Evolutionary conservation across 495 filamentous ascomycete species (phyloP), one percentile per base, ranked within the genome.

Genomic region (Margaritispora aquatica): DNA sequence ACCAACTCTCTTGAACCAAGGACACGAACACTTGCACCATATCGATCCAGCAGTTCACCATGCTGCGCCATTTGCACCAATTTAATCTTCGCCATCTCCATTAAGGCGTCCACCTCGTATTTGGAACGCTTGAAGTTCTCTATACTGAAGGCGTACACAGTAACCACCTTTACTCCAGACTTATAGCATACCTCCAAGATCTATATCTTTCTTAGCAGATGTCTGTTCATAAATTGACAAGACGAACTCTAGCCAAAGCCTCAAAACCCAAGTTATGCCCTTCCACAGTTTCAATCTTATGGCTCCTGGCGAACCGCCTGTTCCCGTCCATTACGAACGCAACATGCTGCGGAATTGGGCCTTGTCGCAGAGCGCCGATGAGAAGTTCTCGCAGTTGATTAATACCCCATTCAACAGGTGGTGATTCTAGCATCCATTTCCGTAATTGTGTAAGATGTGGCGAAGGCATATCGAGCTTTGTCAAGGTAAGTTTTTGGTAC

Each of bases 311-410:
- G 72, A 94, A 98, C 21, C 94, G 84, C 51, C 94, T 77, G 70
- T 98, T 98, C 36, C 94, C 94, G 71, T 98, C 94, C 95, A 97
- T 97, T 57, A 96, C 92, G 67, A 98, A 97, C 7, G 94, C 94
- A 54, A 98, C 84, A 84, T 98, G 94, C 62, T 87, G 84, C 15
- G 94, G 94, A 51, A 98, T 84, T 8, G 92, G 89, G 2, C 95
- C 94, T 72, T 96, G 91, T 57, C 84, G 85, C 29, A 97, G 74
- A 20, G 92, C 88, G 54, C 89, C 90, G 67, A 97, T 89, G 55
- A 97, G 79, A 55, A 95, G 74, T 62, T 91, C 86, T 63, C 90
- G 85, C 11, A 92, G 73, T 59, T 81, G 80, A 27, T 77, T 80
- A 34, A 92, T 78, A 13, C 78, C 81, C 82, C 88, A 96, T 80